These are phyloP conservation scores for Aspergillus eucalypticola DNA, from an alignment of 2,329 filamentous ascomycete species.

Conservation along the genomic window DNA sequence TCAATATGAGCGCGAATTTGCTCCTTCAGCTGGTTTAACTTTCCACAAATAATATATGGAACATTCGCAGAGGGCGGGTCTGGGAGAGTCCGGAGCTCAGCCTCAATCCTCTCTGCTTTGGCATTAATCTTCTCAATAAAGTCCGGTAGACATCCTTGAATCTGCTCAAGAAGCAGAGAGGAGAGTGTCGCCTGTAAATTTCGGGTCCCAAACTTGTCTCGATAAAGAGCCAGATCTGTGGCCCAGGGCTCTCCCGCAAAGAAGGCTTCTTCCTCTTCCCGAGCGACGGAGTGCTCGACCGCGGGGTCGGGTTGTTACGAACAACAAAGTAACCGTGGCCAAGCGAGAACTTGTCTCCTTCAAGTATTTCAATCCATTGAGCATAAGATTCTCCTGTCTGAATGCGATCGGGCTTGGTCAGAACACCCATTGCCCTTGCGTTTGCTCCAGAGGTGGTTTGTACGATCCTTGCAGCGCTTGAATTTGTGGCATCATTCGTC, in stretches of 20 bases:
- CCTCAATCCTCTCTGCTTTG: slow-evolving; percentile 55
- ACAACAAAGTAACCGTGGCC: slow-evolving; percentile 80
- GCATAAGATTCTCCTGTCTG: slow-evolving; percentile 52
- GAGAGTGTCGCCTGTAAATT: slow-evolving; percentile 52
- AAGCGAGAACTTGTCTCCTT: slow-evolving; percentile 61
- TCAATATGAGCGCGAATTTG: slow-evolving; percentile 57
- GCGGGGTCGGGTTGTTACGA: slow-evolving; percentile 53
- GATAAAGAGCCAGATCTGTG: slow-evolving; percentile 39
- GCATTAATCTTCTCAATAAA: slow-evolving; percentile 45
- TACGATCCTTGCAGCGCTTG: slow-evolving; percentile 67
- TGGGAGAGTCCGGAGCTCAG: slow-evolving; percentile 60
- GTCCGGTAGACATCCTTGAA: slow-evolving; percentile 38
- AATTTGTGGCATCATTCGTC: slow-evolving; percentile 76
- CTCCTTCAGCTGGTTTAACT: slow-evolving; percentile 59
- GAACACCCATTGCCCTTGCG: slow-evolving; percentile 67
- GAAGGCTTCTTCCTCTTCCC: slow-evolving; percentile 52
- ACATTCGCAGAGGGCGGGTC: slow-evolving; percentile 67
- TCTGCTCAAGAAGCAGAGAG: slow-evolving; percentile 50
- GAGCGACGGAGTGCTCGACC: slow-evolving; percentile 50
- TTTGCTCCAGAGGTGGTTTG: slow-evolving; percentile 55
- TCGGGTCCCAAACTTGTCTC: slow-evolving; percentile 55
- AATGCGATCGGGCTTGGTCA: slow-evolving; percentile 82
- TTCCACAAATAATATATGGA: slow-evolving; percentile 63
- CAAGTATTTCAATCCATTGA: slow-evolving; percentile 66
- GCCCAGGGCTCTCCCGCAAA: slow-evolving; percentile 54